Percentiles rank a stretch among this genome's conserved stretches.
These are phyloP conservation scores for Mucor irregularis DNA, from an alignment of 371 early-diverging fungal genomes.

Conservation along the genomic window DNA sequence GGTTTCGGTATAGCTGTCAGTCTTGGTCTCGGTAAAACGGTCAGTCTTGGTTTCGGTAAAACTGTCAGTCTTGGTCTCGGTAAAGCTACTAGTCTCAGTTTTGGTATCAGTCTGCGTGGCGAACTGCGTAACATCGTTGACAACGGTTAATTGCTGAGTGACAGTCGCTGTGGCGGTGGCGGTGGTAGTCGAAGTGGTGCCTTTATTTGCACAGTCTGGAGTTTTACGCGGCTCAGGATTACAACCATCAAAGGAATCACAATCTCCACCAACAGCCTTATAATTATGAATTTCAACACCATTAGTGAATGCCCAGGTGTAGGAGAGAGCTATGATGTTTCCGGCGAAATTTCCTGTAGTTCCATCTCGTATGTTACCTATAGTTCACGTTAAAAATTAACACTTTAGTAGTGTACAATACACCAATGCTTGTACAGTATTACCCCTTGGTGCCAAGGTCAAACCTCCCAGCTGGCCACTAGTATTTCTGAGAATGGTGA, in stretches of 20 bases:
- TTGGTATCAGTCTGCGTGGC: no score
- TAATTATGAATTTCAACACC: constrained; percentile 8
- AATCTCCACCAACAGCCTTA: not conserved
- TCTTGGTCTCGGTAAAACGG: no score
- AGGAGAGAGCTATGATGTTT: not conserved
- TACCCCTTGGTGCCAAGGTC: not conserved
- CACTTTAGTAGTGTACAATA: not conserved
- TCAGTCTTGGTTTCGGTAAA: no score
- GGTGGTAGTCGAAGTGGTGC: no score
- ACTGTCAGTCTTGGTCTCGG: no score
- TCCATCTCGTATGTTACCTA: constrained; percentile 8
- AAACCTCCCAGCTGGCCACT: not conserved
- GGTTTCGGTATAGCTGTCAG: no score
- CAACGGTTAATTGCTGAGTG: no score
- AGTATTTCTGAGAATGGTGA: not conserved
- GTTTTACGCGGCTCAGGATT: no score
- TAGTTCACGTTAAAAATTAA: not conserved
- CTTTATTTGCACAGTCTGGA: no score
- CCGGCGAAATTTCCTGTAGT: constrained; percentile 6
- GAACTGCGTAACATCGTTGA: no score
- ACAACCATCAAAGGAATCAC: not conserved
- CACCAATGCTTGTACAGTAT: not conserved
- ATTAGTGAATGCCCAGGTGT: not conserved
- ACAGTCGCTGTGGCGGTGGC: no score
- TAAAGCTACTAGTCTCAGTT: no score